Evolutionary conservation across 352 stramenopile genomes (phyloP).

Genomic region (Phytopythium litorale): DNA sequence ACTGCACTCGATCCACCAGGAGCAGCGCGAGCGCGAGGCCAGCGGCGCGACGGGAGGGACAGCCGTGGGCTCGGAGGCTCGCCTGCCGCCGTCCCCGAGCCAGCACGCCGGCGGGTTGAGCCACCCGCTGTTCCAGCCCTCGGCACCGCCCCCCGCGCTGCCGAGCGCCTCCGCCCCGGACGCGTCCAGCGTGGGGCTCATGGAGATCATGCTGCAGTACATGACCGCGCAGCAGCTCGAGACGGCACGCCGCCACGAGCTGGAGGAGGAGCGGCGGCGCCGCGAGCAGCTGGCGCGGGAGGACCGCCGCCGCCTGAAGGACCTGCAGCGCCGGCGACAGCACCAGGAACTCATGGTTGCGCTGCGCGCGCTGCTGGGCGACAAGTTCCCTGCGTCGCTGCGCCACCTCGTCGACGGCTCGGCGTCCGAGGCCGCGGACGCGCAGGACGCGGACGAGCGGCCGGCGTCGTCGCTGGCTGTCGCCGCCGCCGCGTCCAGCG

Average conservation of each 20-base stretch:
- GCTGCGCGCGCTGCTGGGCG: conserved; percentile 35
- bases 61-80: not conserved
- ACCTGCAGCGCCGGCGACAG: conserved; percentile 26
- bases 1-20: conserved; percentile 42
- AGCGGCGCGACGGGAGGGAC: not conserved
- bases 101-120: not conserved
- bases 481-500: not conserved
- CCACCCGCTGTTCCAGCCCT: not conserved
- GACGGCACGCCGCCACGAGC: conserved; percentile 22
- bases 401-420: conserved; percentile 27
- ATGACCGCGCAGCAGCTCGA: conserved; percentile 53
- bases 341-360: conserved; percentile 58
- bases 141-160: not conserved
- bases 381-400: conserved; percentile 40
- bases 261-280: conserved; percentile 26
- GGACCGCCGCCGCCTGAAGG: conserved; percentile 26
- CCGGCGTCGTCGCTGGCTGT: not conserved
- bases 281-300: conserved; percentile 23
- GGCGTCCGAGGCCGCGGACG: not conserved
- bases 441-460: not conserved
- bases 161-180: not conserved
- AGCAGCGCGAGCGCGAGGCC: conserved; percentile 34
- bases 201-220: conserved; percentile 52
- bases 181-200: conserved; percentile 21
- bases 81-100: not conserved